These are phyloP conservation scores for Microglena sp. DNA, from an alignment of 139 green algal genomes.

Conservation along the genomic window DNA sequence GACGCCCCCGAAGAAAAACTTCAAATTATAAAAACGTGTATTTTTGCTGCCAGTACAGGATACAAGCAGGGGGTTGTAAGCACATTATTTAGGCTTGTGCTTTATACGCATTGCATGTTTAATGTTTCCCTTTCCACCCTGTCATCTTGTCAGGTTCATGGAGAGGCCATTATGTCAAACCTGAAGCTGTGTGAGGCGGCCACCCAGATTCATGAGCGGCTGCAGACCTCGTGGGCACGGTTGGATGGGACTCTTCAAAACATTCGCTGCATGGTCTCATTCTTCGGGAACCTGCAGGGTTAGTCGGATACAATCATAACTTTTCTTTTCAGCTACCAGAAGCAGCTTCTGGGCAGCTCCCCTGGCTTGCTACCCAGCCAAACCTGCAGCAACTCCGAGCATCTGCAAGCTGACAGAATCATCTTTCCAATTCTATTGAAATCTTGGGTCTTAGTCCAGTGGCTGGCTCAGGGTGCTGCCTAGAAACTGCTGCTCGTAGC, in stretches of 20 bases:
- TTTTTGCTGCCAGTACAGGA: neutral
- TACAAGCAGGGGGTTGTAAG: slow-evolving; percentile 1
- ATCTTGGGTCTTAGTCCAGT: too few relatives aligned
- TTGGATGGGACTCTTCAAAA: slow-evolving; percentile 59
- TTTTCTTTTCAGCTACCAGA: too few relatives aligned
- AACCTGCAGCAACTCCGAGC: too few relatives aligned
- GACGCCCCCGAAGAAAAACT: neutral
- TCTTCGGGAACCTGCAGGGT: slow-evolving; percentile 61
- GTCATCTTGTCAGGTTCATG: slow-evolving; percentile 41
- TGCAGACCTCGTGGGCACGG: slow-evolving; percentile 44
- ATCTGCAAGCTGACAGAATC: too few relatives aligned
- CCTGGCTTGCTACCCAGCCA: too few relatives aligned
- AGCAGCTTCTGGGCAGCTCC: too few relatives aligned
- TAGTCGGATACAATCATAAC: slow-evolving; percentile 6
- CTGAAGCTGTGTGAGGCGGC: slow-evolving; percentile 25
- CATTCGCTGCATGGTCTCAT: slow-evolving; percentile 60
- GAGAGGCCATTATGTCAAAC: slow-evolving; percentile 44
- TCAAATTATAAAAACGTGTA: neutral
- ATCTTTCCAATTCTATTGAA: too few relatives aligned
- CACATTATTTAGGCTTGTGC: neutral
- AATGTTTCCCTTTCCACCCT: neutral
- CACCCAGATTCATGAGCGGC: slow-evolving; percentile 19
- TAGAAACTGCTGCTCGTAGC: too few relatives aligned
- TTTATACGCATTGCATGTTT: too few relatives aligned
- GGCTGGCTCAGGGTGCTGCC: too few relatives aligned